A percentile compares a stretch with the other conserved stretches of the same genome.
phyloP scores from a whole-genome alignment of 345 rosid genomes.

The Barbarea vulgaris region DNA sequence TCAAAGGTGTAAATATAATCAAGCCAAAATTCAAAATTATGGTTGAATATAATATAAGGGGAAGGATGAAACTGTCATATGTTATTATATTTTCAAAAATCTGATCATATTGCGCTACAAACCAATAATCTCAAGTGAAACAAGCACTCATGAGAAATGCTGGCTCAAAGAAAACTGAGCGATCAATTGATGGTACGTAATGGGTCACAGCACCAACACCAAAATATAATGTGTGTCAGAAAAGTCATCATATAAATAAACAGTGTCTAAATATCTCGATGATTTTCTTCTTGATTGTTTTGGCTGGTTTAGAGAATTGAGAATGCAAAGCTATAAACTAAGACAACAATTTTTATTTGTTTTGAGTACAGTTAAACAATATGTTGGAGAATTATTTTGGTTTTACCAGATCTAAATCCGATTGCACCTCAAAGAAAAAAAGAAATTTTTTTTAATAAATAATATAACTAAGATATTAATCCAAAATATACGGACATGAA shows the following conservation, averaged over 20 bases:
- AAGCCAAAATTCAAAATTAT: not conserved
- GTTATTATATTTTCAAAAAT: not conserved
- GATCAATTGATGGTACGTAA: constrained; percentile 13
- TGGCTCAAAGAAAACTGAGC: not conserved
- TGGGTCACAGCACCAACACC: constrained; percentile 12
- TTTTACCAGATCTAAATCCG: not conserved
- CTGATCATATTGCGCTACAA: not conserved
- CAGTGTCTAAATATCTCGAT: not conserved
- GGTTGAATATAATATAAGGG: not conserved
- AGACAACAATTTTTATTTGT: not conserved
- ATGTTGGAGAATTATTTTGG: not conserved
- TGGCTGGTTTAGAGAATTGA: not conserved
- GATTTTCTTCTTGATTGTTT: not conserved
- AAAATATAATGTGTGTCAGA: not conserved
- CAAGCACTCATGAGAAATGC: not conserved
- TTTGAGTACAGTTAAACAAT: not conserved
- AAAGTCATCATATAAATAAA: not conserved
- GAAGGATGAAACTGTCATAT: not conserved
- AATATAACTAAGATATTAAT: not conserved
- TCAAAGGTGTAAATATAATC: not conserved
- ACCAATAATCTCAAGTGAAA: constrained; percentile 4
- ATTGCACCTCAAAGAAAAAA: not conserved
- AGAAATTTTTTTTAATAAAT: too few relatives aligned
- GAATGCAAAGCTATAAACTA: not conserved
- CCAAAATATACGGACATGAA: not conserved